phyloP scores from a whole-genome alignment of 163 green algal genomes.

The Scenedesmus sp. region DNA sequence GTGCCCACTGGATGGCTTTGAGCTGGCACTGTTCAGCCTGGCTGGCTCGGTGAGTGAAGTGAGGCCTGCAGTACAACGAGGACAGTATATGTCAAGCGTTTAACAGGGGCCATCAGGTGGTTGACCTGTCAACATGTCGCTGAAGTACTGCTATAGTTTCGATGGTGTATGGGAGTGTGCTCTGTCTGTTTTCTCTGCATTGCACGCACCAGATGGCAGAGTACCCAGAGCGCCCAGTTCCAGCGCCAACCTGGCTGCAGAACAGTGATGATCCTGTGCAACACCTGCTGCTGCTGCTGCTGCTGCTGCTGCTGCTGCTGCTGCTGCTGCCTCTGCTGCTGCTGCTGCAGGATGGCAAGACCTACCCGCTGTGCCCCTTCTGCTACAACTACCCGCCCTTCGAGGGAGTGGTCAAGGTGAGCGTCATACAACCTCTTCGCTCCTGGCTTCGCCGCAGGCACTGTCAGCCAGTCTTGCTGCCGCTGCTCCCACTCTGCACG shows the following conservation, averaged over 20 bases:
- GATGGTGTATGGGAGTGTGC: too few species aligned
- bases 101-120: too few species aligned
- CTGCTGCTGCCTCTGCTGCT: slow-evolving; percentile 82
- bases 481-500: background rate
- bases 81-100: too few species aligned
- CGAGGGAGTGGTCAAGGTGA: slow-evolving; percentile 73
- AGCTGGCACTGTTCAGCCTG: slow-evolving; percentile 88
- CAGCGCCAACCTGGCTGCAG: background rate
- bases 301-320: slow-evolving; percentile 67
- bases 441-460: background rate
- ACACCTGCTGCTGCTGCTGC: slow-evolving; percentile 85
- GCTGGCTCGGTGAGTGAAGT: slow-evolving; percentile 57
- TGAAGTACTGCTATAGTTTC: too few species aligned
- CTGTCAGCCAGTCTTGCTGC: background rate
- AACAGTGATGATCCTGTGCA: slow-evolving; percentile 81
- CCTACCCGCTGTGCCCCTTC: slow-evolving; percentile 88
- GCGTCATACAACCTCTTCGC: background rate
- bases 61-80: too few species aligned
- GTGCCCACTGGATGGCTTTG: slow-evolving; percentile 91
- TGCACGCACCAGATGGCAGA: too few species aligned
- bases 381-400: slow-evolving; percentile 94
- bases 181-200: too few species aligned
- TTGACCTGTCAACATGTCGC: too few species aligned
- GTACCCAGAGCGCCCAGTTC: too few species aligned
- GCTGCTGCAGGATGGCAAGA: slow-evolving; percentile 84